A percentile compares a stretch with the other conserved stretches of the same genome.
phyloP scores from a whole-genome alignment of 2,329 filamentous ascomycete species.

The Orbilia quercus region DNA sequence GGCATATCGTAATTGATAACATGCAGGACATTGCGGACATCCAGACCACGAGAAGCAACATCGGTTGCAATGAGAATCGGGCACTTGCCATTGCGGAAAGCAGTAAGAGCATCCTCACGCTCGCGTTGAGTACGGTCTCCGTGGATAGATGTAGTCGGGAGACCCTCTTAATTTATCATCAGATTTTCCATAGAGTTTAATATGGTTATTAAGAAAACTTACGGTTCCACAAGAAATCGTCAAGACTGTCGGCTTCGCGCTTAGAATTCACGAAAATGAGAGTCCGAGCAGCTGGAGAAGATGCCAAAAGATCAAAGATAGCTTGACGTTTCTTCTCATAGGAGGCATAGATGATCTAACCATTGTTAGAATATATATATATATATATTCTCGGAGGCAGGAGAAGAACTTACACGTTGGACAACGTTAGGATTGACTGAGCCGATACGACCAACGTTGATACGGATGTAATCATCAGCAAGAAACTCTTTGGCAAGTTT shows the following conservation, averaged over 20 bases:
- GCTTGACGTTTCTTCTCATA: conserved; percentile 75
- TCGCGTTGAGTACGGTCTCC: conserved; percentile 86
- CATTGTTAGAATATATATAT: conserved; percentile 45
- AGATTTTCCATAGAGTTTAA: not conserved
- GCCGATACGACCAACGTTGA: conserved; percentile 88
- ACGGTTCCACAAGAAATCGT: conserved; percentile 85
- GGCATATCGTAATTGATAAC: conserved; percentile 94
- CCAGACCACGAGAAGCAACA: conserved; percentile 86
- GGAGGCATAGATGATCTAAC: conserved; percentile 74
- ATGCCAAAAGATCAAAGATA: conserved; percentile 77
- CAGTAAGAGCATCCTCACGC: conserved; percentile 87
- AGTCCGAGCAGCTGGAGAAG: conserved; percentile 78
- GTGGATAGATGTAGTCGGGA: conserved; percentile 91
- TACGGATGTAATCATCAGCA: conserved; percentile 76
- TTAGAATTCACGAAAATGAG: conserved; percentile 92
- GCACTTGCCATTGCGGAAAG: conserved; percentile 78
- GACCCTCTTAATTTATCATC: conserved; percentile 63
- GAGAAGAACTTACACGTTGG: conserved; percentile 67
- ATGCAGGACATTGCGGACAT: conserved; percentile 86
- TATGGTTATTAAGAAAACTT: conserved; percentile 15
- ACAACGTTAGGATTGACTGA: conserved; percentile 84
- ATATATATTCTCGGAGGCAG: not conserved
- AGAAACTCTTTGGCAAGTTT: conserved; percentile 81
- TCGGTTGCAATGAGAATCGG: conserved; percentile 89
- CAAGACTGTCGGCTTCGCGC: conserved; percentile 79